Base-by-base conservation (phyloP, 2,329 filamentous ascomycete genomes). In the Gliomastix tumulicola region DNA sequence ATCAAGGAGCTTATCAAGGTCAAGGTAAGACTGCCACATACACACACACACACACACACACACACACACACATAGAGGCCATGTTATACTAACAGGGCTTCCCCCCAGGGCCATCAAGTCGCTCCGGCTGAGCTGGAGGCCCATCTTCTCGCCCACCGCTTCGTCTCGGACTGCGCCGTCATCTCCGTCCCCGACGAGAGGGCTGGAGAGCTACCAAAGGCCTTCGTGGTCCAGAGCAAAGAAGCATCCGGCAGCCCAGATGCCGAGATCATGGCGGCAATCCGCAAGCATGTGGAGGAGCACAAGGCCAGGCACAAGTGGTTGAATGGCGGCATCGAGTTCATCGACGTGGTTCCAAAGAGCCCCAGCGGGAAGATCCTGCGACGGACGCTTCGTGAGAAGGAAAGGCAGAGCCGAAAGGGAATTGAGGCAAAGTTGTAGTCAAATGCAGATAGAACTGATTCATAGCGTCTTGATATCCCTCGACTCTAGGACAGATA, bases 51-150 rank as follows among this genome's bases (percentile, higher is more conserved):
- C n/a, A n/a, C n/a, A n/a, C n/a, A n/a, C n/a, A n/a, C n/a, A n/a
- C n/a, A n/a, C n/a, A n/a, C n/a, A n/a, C n/a, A n/a, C n/a, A n/a
- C n/a, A n/a, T n/a, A n/a, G n/a, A n/a, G n/a, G n/a, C n/a, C n/a
- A n/a, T n/a, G n/a, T n/a, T n/a, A n/a, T n/a, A n/a, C n/a, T n/a
- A n/a, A n/a, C n/a, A n/a, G n/a, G n/a, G n/a, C n/a, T n/a, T n/a
- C n/a, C n/a, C 15, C 21, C 12, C 32, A 83, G 70, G 84, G 83
- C 32, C 63, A 79, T 37, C 84, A 88, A 70, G 84, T 88, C 11
- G 83, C 84, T 2, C 84, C 84, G 0, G 84, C 84, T 1, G 84
- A 88, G 51, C 69, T 88, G 2, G 84, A 88, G 58, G 79, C 81
- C 1, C 79, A 84, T 44, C 65, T 88, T 3, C 71, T 88, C 5